Base-by-base conservation (phyloP, 2,329 filamentous ascomycete species). In the Paecilomyces sp. region DNA sequence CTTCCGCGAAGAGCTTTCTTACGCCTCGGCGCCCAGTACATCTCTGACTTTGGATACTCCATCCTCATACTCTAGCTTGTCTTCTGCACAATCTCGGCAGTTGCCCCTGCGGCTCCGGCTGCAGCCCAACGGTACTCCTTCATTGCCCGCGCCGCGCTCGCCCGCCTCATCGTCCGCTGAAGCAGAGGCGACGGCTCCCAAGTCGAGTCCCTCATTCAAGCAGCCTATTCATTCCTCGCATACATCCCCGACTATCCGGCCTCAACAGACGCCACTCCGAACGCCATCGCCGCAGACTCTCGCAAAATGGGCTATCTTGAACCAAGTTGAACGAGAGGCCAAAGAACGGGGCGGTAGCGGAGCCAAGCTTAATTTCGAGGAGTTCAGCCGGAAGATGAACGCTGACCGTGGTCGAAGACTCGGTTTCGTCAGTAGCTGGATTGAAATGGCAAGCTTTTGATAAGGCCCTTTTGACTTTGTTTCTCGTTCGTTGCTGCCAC, bases 381-480 rank as follows among this genome's bases (percentile, higher is more conserved):
- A 97, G 74, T 95, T 97, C 74, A 87, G 90, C 67, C 78, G 79
- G 47, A 87, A 88, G 56, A 91, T 94, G 77, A 85, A 86, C 66
- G 80, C 81, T n/a, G 82, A 86, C 63, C 84, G 87, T 64, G 84
- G 85, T 25, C 85, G 86, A 69, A 78, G 88, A 57, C 80, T 92
- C 62, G 89, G 90, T 65, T 93, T 96, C 74, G 80, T 97, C 54
- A 90, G 90, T 61, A 90, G 86, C 67, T 97, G 93, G 93, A 90
- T 97, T 74, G 92, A 97, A 64, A 81, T 85, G 81, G 84, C 84
- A 67, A 80, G 81, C 71, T 84, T 87, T 70, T 85, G 70, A 62
- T 24, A 51, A 3, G 7, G 28, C 9, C 11, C 9, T 33, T 33
- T 33, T 11, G 31, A 33, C 31, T 12, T 33, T 8, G 8, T 33